Percentiles rank a stretch among this genome's conserved stretches.
phyloP scores from a whole-genome alignment of 306 rosid genomes.

The Glycyrrhiza uralensis region DNA sequence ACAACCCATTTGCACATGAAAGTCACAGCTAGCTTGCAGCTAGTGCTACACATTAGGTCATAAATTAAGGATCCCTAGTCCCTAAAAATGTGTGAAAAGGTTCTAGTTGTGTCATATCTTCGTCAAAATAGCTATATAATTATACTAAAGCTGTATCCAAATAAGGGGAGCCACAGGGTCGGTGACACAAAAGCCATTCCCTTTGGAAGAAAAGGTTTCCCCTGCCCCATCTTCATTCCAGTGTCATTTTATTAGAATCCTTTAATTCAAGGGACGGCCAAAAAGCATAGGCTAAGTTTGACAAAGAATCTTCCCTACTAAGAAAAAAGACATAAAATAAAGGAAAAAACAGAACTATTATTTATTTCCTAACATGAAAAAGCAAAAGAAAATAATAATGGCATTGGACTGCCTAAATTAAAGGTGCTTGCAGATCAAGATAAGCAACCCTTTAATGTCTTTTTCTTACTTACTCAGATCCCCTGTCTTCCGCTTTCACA shows the following conservation, averaged over 20 bases:
- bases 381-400: constrained; percentile 20
- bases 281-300: constrained; percentile 32
- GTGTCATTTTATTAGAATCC: neutral
- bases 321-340: constrained; percentile 22
- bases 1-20: too few species aligned
- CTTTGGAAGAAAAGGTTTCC: constrained; percentile 28
- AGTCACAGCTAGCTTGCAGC: too few species aligned
- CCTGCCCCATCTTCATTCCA: neutral
- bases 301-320: constrained; percentile 45
- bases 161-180: constrained; percentile 20
- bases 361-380: constrained; percentile 32
- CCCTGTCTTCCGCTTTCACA: constrained; percentile 1
- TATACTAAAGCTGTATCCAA: constrained; percentile 23
- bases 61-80: constrained; percentile 13
- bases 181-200: constrained; percentile 53
- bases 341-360: constrained; percentile 3
- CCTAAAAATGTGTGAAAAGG: constrained; percentile 43
- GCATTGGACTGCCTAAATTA: constrained; percentile 40
- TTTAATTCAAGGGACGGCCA: constrained; percentile 33
- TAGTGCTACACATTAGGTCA: too few species aligned
- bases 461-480: neutral
- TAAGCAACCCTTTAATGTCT: constrained; percentile 30
- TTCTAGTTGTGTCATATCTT: constrained; percentile 32
- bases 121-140: constrained; percentile 42
- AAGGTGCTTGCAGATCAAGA: constrained; percentile 63